Percentiles rank a stretch among this genome's conserved stretches.
Evolutionary conservation across 2,329 filamentous ascomycete species (phyloP).

Genomic region (Knufia petricola): DNA sequence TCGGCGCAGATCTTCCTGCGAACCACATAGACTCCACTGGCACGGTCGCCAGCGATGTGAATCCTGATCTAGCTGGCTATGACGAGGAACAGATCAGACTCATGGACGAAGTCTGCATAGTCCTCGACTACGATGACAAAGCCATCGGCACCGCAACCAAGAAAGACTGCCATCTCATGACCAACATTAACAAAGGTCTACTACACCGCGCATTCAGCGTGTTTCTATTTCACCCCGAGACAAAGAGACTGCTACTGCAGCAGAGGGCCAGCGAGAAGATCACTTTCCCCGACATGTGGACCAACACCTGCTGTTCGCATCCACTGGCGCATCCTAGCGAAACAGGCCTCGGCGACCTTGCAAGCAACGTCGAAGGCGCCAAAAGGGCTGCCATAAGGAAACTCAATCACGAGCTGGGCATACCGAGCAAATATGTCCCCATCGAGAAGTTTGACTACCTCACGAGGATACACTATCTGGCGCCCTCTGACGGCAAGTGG

Average conservation of each 20-base stretch:
- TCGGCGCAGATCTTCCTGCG: slow-evolving; percentile 42
- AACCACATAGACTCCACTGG: slow-evolving; percentile 35
- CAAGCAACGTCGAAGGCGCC: slow-evolving; percentile 71
- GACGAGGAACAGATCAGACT: slow-evolving; percentile 95
- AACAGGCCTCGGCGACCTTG: slow-evolving; percentile 65
- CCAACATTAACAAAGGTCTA: slow-evolving; percentile 92
- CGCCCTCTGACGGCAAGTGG: slow-evolving; percentile 84
- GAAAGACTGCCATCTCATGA: slow-evolving; percentile 98
- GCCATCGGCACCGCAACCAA: slow-evolving; percentile 96
- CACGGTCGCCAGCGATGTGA: slow-evolving; percentile 39
- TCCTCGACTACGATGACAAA: slow-evolving; percentile 80
- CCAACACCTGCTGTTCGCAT: slow-evolving; percentile 98
- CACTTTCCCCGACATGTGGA: slow-evolving; percentile 99
- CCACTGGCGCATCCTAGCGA: slow-evolving; percentile 85
- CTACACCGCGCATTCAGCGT: slow-evolving; percentile 96
- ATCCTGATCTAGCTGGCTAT: slow-evolving; percentile 70
- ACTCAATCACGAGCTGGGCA: slow-evolving; percentile 88
- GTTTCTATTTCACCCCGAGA: slow-evolving; percentile 81
- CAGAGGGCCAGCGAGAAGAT: slow-evolving; percentile 96
- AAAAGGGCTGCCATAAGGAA: slow-evolving; percentile 90
- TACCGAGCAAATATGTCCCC: slow-evolving; percentile 79
- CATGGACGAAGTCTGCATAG: slow-evolving; percentile 99
- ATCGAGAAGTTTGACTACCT: slow-evolving; percentile 87
- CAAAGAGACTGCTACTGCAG: slow-evolving; percentile 87
- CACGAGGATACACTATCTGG: slow-evolving; percentile 96